Evolutionary conservation across 2,329 filamentous ascomycete genomes (phyloP), one percentile per base, ranked within the genome.

Genomic region (Xylariaceae sp.): DNA sequence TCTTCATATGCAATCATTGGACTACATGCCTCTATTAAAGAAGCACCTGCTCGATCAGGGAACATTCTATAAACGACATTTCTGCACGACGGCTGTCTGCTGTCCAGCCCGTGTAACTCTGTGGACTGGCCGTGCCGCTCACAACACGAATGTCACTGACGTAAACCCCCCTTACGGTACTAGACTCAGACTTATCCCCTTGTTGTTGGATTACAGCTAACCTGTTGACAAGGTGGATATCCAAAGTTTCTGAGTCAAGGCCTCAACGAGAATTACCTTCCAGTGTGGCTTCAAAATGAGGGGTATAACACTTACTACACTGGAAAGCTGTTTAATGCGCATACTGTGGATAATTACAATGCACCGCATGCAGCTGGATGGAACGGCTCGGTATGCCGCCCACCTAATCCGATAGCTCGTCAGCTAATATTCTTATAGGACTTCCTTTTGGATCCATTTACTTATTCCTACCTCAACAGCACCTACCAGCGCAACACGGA

Each of bases 121-220:
- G 24, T 31, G 23, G 23, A 86, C 83, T 0, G 82, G 82, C 3
- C 78, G 78, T 62, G 78, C 81, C 17, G 81, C 83, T 1, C 84
- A 87, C 60, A 86, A 86, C 58, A 86, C 83, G 1, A 86, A 86
- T 65, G 82, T 87, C 4, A 87, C 84, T 0, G 71, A 75, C 33
- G 64, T 75, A 3, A 55, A 43, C 40, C 68, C 79, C 14, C 82
- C 82, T 3, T 81, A 82, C 58, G 82, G 80, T 81, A 68, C 33
- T 69, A 31, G 26, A 24, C 44, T 28, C 14, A 2, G 14, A 34
- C 14, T 8, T 6, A 34, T 16, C 61, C 70, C 5, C 17, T 19
- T 6, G 17, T 31, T 17, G 23, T 2, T 26, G 14, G 29, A 9
- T n/a, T 16, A 52, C 17, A n/a, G 23, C 23, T 28, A 6, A 40